Conservation (phyloP, 768 basidiomycete genomes). For the Tylopilus sp. region DNA sequence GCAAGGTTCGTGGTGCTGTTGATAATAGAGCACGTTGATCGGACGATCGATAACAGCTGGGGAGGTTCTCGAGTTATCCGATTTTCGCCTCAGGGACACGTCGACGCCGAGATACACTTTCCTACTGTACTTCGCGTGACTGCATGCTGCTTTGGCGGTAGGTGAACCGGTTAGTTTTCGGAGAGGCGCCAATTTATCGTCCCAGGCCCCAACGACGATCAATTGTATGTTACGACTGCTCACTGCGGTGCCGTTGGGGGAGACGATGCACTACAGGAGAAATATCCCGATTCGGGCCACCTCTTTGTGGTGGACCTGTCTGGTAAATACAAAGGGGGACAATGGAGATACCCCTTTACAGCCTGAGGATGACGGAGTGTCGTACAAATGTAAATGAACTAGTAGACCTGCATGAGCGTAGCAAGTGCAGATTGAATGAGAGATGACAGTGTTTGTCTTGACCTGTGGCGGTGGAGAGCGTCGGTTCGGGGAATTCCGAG, state of each 20-base stretch:
- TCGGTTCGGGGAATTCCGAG: conserved; percentile 32
- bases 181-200: neutral
- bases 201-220: conserved; percentile 55
- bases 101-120: conserved; percentile 56
- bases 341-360: conserved; percentile 23
- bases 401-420: too few relatives aligned
- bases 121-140: conserved; percentile 64
- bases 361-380: conserved; percentile 12
- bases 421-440: too few relatives aligned
- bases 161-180: conserved; percentile 4
- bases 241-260: conserved; percentile 61
- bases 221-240: conserved; percentile 51
- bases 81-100: conserved; percentile 48
- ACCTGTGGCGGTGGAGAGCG: neutral
- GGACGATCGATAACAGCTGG: conserved; percentile 43
- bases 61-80: conserved; percentile 58
- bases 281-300: conserved; percentile 35
- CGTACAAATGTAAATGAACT: too few relatives aligned
- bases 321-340: conserved; percentile 22
- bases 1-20: conserved; percentile 40
- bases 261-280: conserved; percentile 37
- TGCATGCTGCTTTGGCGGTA: conserved; percentile 61
- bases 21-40: neutral
- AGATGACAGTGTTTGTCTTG: too few relatives aligned
- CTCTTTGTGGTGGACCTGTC: conserved; percentile 33